Conservation (phyloP, 371 early-diverging fungal genomes). For the Funneliformis caledonium region DNA sequence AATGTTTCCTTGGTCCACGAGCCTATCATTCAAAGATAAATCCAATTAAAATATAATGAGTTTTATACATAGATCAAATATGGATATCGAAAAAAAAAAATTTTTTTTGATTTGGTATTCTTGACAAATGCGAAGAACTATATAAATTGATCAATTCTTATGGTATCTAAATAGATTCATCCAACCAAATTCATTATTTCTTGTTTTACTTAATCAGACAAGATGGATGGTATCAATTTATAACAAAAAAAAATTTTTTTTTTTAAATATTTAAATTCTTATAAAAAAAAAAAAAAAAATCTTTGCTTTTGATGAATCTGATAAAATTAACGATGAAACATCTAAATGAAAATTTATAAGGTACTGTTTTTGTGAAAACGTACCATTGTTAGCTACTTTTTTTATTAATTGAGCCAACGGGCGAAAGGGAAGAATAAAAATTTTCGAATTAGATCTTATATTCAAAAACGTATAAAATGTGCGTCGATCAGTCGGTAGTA, state of each 20-base stretch:
- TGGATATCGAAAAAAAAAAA: neutral
- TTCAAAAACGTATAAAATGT: neutral
- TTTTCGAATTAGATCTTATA: neutral
- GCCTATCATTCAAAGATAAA: constrained; percentile 59
- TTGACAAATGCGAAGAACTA: neutral
- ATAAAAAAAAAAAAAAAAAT: neutral
- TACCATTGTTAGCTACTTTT: constrained; percentile 15
- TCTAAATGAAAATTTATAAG: neutral
- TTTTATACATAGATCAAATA: neutral
- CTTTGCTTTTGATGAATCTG: neutral
- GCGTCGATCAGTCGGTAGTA: neutral
- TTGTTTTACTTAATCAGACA: neutral
- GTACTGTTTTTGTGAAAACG: neutral
- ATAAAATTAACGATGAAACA: neutral
- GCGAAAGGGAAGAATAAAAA: constrained; percentile 13
- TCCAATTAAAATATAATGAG: neutral
- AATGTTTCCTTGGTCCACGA: constrained; percentile 99
- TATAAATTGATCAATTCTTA: neutral
- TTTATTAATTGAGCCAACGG: neutral
- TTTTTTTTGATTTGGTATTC: neutral
- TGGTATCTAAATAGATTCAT: neutral
- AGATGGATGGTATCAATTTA: neutral
- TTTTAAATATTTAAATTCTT: neutral
- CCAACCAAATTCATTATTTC: neutral
- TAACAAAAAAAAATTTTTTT: neutral